Evolutionary conservation across 345 rosid genomes (phyloP), one percentile per base, ranked within the genome.

Genomic region (Syzygium jambos): DNA sequence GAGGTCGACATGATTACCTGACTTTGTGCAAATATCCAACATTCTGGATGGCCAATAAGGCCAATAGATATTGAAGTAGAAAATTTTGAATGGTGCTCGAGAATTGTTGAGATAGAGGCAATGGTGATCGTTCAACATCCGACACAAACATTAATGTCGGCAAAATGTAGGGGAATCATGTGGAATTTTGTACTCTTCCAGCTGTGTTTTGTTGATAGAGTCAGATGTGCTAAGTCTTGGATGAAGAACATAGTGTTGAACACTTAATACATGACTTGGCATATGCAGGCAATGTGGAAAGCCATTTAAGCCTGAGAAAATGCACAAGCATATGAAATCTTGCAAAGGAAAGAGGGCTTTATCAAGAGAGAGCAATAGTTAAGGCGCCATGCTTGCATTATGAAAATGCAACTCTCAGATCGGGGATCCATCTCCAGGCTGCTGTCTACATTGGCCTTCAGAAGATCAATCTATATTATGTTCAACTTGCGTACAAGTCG

Each of bases 241-340:
- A 68, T 68, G 43, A 30, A 43, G 43, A n/a, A 68, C 43, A 16
- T 8, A 17, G 34, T 30, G 17, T 68, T 43, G 54, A 52, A 53
- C 29, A 65, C 49, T 87, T 11, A 51, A 52, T n/a, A 21, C 5
- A 80, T 30, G 43, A 68, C 43, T 30, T 68, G 78, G 78, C 17
- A 84, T 86, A 85, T 86, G 91, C 91, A 96, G 98, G 93, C 98
- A 94, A 89, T 95, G 98, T 86, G 93, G 95, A 68, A 94, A 94
- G 92, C 52, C 90, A 17, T 96, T 96, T 85, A 94, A 88, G 89
- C 98, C 98, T 4, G 95, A 95, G 91, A 96, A 92, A 89, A 55
- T 94, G 93, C 94, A 94, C 87, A 89, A 93, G 23, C 97, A 96
- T 90, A 96, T 96, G 98, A 93, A 92, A 89, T 85, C 92, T 12